Evolutionary conservation across 768 basidiomycete genomes (phyloP).

Genomic region (Glaciozyma antarctica): DNA sequence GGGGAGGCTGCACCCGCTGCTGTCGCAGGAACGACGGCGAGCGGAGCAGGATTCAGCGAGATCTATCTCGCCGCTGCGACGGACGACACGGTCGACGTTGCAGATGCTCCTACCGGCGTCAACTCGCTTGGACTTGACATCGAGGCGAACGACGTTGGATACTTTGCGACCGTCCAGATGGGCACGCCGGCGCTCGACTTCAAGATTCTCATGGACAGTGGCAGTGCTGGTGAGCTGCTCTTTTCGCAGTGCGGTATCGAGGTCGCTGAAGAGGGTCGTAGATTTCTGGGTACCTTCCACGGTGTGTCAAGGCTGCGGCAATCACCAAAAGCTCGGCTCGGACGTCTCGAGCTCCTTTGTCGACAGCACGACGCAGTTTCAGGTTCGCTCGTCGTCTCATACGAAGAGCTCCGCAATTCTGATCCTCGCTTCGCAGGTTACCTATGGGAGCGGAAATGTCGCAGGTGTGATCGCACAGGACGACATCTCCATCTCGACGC

Average conservation of each 20-base stretch:
- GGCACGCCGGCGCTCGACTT: slow-evolving; percentile 53
- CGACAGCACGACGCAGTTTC: slow-evolving; percentile 48
- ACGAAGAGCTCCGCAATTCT: neutral
- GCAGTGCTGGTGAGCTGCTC: slow-evolving; percentile 57
- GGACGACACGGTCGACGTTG: slow-evolving; percentile 43
- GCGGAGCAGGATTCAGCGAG: slow-evolving; percentile 38
- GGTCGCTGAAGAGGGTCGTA: neutral
- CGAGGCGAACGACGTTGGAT: slow-evolving; percentile 43
- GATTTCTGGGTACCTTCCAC: slow-evolving; percentile 22
- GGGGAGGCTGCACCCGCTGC: neutral
- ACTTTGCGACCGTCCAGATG: slow-evolving; percentile 49
- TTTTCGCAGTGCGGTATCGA: slow-evolving; percentile 36
- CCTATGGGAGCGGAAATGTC: slow-evolving; percentile 50
- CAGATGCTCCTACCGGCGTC: slow-evolving; percentile 43
- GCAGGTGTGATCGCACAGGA: slow-evolving; percentile 57
- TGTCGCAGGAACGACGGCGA: neutral
- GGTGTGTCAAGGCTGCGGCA: slow-evolving; percentile 40
- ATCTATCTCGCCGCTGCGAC: slow-evolving; percentile 40
- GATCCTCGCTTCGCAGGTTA: slow-evolving; percentile 12
- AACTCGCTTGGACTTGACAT: slow-evolving; percentile 62
- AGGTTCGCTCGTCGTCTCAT: slow-evolving; percentile 56
- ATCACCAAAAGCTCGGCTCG: slow-evolving; percentile 58
- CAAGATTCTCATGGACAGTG: slow-evolving; percentile 58
- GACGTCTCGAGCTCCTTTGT: slow-evolving; percentile 56
- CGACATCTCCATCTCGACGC: slow-evolving; percentile 55